Percentiles rank a stretch among this genome's conserved stretches.
These are phyloP conservation scores for Penicillium sp. DNA, from an alignment of 2,329 filamentous ascomycete genomes.

Conservation along the genomic window DNA sequence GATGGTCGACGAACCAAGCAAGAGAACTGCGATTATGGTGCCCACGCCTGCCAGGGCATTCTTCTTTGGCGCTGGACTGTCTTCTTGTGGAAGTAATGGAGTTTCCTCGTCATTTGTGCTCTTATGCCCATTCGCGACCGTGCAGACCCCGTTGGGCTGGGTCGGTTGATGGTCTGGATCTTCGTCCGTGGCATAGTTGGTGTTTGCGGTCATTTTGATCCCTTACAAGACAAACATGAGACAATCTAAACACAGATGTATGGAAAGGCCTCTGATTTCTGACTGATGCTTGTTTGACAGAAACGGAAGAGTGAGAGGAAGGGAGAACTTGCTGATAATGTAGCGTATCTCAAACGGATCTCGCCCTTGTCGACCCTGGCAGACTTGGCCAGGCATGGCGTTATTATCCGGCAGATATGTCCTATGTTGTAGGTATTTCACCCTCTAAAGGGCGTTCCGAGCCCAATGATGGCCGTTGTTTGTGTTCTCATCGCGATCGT, in stretches of 20 bases:
- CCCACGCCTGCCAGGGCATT: constrained; percentile 21
- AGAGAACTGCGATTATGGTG: constrained; percentile 32
- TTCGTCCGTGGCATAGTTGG: constrained; percentile 5
- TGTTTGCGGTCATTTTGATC: constrained; percentile 8
- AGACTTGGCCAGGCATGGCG: constrained; percentile 2
- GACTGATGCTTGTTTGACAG: too few relatives aligned
- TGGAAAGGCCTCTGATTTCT: not conserved
- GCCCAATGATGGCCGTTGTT: not conserved
- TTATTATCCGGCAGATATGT: not conserved
- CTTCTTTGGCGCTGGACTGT: constrained; percentile 1
- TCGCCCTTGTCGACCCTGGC: not conserved
- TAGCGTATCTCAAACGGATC: not conserved
- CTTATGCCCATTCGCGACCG: not conserved
- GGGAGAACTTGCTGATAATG: not conserved
- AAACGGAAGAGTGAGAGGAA: not conserved
- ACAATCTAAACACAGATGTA: not conserved
- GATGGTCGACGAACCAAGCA: constrained; percentile 28
- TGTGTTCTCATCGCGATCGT: constrained; percentile 20
- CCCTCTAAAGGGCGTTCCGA: not conserved
- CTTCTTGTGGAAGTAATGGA: constrained; percentile 15
- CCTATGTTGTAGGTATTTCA: not conserved
- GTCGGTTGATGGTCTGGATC: not conserved
- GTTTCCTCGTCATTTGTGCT: constrained; percentile 20
- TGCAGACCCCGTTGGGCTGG: not conserved
- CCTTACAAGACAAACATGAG: too few relatives aligned